A percentile compares a stretch with the other conserved stretches of the same genome.
These are phyloP conservation scores for Neopestalotiopsis clavispora DNA, from an alignment of 2,329 filamentous ascomycete genomes.

Conservation along the genomic window DNA sequence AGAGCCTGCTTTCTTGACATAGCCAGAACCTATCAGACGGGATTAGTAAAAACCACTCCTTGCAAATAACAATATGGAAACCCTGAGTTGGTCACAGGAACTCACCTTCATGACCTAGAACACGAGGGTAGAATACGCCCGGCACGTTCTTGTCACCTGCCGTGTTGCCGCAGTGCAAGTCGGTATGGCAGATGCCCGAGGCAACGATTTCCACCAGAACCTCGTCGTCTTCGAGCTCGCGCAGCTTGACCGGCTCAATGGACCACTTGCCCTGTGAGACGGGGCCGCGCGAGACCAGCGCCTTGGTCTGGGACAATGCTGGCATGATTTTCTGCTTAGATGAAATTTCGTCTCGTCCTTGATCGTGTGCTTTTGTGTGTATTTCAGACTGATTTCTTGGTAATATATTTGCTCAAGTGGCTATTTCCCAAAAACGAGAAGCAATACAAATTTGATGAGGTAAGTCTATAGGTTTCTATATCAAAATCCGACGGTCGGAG, in stretches of 20 bases:
- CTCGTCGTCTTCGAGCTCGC: slow-evolving; percentile 45
- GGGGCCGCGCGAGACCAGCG: slow-evolving; percentile 35
- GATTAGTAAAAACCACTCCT: background rate
- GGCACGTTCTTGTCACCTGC: slow-evolving; percentile 34
- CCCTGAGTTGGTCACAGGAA: too few species aligned
- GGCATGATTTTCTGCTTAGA: background rate
- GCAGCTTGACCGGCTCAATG: slow-evolving; percentile 34
- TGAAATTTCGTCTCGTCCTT: background rate
- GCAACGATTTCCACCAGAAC: slow-evolving; percentile 58
- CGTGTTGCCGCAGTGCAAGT: slow-evolving; percentile 50
- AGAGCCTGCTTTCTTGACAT: slow-evolving; percentile 49
- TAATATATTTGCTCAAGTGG: too few species aligned
- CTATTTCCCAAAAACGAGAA: background rate
- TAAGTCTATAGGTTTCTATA: background rate
- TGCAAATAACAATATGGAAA: too few species aligned
- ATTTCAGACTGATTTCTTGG: too few species aligned
- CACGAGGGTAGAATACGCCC: slow-evolving; percentile 47
- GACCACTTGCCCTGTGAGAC: slow-evolving; percentile 38
- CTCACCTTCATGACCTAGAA: slow-evolving; percentile 59
- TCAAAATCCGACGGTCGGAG: background rate
- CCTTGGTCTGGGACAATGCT: slow-evolving; percentile 29
- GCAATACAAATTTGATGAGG: background rate
- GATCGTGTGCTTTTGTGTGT: too few species aligned
- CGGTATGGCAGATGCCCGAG: slow-evolving; percentile 60
- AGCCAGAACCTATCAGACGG: slow-evolving; percentile 42